Evolutionary conservation across 768 basidiomycete genomes (phyloP).

Genomic region (Suillus plorans): DNA sequence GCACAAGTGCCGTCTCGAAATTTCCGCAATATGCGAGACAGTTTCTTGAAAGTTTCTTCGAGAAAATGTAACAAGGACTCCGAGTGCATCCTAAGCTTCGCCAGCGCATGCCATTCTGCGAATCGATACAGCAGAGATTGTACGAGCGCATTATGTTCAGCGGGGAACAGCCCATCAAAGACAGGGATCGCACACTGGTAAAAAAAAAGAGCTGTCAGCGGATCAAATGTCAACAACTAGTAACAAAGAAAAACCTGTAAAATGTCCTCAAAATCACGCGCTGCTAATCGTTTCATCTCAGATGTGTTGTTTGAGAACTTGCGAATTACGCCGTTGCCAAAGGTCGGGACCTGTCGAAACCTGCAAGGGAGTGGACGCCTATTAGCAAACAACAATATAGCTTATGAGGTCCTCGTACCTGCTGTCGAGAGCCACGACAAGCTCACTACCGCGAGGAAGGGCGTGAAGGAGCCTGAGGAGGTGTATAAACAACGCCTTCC

Average conservation of each 20-base stretch:
- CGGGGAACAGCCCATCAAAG: conserved; percentile 36
- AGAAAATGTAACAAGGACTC: conserved; percentile 14
- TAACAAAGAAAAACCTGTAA: no score
- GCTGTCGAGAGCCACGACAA: neutral
- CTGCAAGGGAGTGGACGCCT: no score
- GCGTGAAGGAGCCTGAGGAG: conserved; percentile 31
- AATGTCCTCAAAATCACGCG: no score
- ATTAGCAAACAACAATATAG: no score
- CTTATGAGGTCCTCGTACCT: neutral
- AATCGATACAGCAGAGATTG: conserved; percentile 24
- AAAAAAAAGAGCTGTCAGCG: no score
- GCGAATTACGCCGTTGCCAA: no score
- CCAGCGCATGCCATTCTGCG: conserved; percentile 14
- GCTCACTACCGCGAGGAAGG: neutral
- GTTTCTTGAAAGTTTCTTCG: conserved; percentile 22
- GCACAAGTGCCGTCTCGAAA: conserved; percentile 23
- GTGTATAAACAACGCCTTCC: conserved; percentile 35
- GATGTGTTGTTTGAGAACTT: no score
- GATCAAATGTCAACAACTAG: no score
- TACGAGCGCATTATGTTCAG: conserved; percentile 20
- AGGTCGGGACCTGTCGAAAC: no score
- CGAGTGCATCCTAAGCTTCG: conserved; percentile 35
- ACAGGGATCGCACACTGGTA: conserved; percentile 35
- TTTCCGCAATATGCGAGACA: conserved; percentile 10
- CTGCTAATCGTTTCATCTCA: no score